A percentile compares a stretch with the other conserved stretches of the same genome.
Conservation (phyloP, 2,329 filamentous ascomycete species). For the Pseudogymnoascus sp. region DNA sequence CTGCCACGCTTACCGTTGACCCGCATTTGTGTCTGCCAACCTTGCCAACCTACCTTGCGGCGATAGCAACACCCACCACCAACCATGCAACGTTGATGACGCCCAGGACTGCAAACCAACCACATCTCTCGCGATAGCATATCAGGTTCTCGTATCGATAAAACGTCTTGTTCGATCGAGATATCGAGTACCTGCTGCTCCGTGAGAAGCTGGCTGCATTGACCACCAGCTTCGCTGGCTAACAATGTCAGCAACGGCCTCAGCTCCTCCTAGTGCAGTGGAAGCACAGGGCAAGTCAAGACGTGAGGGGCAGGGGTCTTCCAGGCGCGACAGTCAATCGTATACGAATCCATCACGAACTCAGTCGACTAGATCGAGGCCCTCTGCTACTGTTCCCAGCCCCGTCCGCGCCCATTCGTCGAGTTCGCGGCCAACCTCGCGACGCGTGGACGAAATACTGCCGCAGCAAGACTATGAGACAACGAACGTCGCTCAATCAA, state of each 20-base stretch:
- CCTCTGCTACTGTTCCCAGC: conserved; percentile 15
- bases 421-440: conserved; percentile 32
- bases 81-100: conserved; percentile 9
- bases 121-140: conserved; percentile 5
- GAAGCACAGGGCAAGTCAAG: conserved; percentile 22
- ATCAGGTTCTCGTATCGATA: not conserved
- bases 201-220: conserved; percentile 1
- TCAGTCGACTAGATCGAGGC: conserved; percentile 24
- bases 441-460: conserved; percentile 37
- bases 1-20: conserved; percentile 3
- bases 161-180: not conserved
- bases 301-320: conserved; percentile 15
- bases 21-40: conserved; percentile 11
- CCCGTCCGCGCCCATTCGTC: conserved; percentile 23
- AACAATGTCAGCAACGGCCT: conserved; percentile 16
- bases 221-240: not conserved
- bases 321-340: conserved; percentile 18
- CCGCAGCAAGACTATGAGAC: conserved; percentile 67
- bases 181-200: not conserved
- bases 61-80: not conserved
- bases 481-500: conserved; percentile 48
- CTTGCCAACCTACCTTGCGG: conserved; percentile 6
- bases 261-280: conserved; percentile 18
- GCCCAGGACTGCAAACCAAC: not conserved
- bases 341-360: conserved; percentile 24